phyloP scores from a whole-genome alignment of 163 green algal genomes.

The Chlorella variabilis region DNA sequence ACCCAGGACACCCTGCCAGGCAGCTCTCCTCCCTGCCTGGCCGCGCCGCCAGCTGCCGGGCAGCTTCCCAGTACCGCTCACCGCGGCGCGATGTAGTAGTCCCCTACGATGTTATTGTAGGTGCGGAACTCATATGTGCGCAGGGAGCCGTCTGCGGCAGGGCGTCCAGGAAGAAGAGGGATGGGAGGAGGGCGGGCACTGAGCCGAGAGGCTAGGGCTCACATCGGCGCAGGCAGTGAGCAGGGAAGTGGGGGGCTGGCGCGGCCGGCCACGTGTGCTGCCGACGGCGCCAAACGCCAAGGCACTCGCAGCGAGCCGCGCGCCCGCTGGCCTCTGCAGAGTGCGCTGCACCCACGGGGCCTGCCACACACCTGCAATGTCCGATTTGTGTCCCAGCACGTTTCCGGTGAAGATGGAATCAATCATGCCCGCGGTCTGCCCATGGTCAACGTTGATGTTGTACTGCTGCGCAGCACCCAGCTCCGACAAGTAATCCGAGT shows the following conservation, averaged over 20 bases:
- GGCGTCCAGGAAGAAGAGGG: too few species aligned
- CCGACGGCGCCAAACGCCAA: too few species aligned
- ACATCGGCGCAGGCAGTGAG: not conserved
- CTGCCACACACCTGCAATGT: constrained; percentile 54
- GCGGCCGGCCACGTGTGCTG: too few species aligned
- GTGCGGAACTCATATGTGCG: constrained; percentile 64
- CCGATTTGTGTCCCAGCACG: constrained; percentile 63
- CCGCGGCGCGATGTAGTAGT: constrained; percentile 51
- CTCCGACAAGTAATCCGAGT: constrained; percentile 65
- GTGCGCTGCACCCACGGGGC: not conserved
- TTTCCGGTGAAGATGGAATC: constrained; percentile 67
- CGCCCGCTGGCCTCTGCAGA: not conserved
- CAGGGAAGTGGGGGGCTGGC: too few species aligned
- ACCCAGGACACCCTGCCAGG: too few species aligned
- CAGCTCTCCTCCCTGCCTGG: too few species aligned
- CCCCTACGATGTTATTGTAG: constrained; percentile 64
- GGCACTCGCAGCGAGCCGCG: too few species aligned
- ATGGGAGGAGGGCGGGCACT: too few species aligned
- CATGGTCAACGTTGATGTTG: constrained; percentile 68
- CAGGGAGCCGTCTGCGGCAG: constrained; percentile 62
- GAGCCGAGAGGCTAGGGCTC: too few species aligned
- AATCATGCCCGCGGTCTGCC: constrained; percentile 12
- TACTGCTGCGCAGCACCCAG: constrained; percentile 51
- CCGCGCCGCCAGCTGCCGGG: too few species aligned
- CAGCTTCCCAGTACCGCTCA: too few species aligned